phyloP scores from a whole-genome alignment of 495 filamentous ascomycete genomes.

The Penicillium canariense region DNA sequence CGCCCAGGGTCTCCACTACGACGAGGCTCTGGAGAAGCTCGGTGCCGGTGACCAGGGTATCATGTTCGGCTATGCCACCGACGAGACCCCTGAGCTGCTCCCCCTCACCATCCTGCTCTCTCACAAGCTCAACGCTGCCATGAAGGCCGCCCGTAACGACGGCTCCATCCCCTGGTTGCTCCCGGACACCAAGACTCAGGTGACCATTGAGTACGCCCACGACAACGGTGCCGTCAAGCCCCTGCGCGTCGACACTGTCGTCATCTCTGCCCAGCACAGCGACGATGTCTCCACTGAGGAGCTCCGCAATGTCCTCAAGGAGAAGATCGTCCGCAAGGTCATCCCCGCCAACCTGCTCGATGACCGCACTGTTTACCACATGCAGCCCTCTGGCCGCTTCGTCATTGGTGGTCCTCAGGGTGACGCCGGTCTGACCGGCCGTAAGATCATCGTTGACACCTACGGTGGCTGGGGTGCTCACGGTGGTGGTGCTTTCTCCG shows the following conservation, averaged over 20 bases:
- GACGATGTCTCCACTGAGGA: slow-evolving; percentile 86
- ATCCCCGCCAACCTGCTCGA: slow-evolving; percentile 91
- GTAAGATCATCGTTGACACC: slow-evolving; percentile 99
- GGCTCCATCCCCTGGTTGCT: slow-evolving; percentile 90
- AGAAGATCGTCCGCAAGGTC: slow-evolving; percentile 94
- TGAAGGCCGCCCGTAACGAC: slow-evolving; percentile 82
- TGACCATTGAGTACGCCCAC: slow-evolving; percentile 97
- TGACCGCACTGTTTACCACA: slow-evolving; percentile 90
- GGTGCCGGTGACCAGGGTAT: slow-evolving; percentile 99
- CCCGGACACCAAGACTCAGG: slow-evolving; percentile 99
- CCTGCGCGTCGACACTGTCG: slow-evolving; percentile 89
- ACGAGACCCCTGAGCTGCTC: slow-evolving; percentile 96
- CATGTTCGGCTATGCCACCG: slow-evolving; percentile 99
- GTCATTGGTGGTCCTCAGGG: slow-evolving; percentile 99
- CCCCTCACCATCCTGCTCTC: slow-evolving; percentile 89
- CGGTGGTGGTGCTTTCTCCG: slow-evolving; percentile 99
- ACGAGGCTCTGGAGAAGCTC: slow-evolving; percentile 93
- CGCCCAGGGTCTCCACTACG: slow-evolving; percentile 95
- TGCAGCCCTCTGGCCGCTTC: slow-evolving; percentile 97
- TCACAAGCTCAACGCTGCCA: slow-evolving; percentile 92
- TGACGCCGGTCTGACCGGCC: slow-evolving; percentile 97
- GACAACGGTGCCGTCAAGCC: slow-evolving; percentile 93
- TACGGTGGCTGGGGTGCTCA: slow-evolving; percentile 99
- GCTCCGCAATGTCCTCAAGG: slow-evolving; percentile 89
- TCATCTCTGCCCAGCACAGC: slow-evolving; percentile 93